These are phyloP conservation scores for Xylaria longipes DNA, from an alignment of 495 filamentous ascomycete genomes.

Conservation along the genomic window DNA sequence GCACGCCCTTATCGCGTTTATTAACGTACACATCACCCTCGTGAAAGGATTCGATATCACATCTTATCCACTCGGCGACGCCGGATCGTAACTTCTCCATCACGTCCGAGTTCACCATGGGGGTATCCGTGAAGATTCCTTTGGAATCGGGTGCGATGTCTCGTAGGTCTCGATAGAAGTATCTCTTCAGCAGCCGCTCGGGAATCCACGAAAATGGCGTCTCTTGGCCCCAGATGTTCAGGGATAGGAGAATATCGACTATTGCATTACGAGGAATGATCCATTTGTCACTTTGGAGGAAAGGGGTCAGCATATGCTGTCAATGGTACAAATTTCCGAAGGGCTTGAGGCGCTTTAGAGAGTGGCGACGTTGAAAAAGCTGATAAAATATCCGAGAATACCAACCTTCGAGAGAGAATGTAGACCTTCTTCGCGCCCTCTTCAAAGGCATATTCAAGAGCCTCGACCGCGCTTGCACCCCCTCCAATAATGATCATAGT, in stretches of 20 bases:
- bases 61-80: conserved; percentile 79
- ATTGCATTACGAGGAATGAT: conserved; percentile 82
- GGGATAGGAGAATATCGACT: conserved; percentile 72
- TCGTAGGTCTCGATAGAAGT: conserved; percentile 87
- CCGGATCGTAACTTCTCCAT: conserved; percentile 78
- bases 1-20: conserved; percentile 71
- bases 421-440: conserved; percentile 70
- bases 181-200: conserved; percentile 71
- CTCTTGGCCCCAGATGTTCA: conserved; percentile 83
- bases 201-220: conserved; percentile 78
- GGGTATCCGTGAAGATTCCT: conserved; percentile 80
- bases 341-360: too few relatives aligned
- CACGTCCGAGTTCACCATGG: conserved; percentile 85
- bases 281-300: conserved; percentile 82
- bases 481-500: conserved; percentile 78
- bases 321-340: neutral
- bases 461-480: conserved; percentile 83
- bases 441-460: conserved; percentile 77
- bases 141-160: conserved; percentile 72
- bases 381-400: neutral
- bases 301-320: neutral
- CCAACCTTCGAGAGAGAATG: conserved; percentile 67
- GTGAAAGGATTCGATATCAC: conserved; percentile 73
- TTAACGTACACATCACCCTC: conserved; percentile 73
- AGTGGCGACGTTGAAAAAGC: too few relatives aligned